Percentiles rank a stretch among this genome's conserved stretches.
Conservation (phyloP, 352 stramenopile species). For the Globisporangium alternatum region DNA sequence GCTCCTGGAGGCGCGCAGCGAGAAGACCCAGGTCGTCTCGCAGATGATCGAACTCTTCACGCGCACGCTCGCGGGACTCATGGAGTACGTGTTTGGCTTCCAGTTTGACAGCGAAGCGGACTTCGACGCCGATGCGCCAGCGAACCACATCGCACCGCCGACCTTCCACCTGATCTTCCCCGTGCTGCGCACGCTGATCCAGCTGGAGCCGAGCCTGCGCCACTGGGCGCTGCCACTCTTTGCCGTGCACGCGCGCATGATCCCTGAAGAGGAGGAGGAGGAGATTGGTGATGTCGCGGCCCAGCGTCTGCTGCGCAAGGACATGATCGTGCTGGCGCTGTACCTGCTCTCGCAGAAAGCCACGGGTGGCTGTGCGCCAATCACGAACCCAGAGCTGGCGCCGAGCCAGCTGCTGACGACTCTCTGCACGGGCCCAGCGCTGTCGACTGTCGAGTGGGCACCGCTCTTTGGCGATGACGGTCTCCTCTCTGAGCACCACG, state of each 20-base stretch:
- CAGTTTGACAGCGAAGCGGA: constrained; percentile 78
- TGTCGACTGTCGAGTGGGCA: constrained; percentile 61
- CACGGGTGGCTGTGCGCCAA: constrained; percentile 42
- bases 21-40: constrained; percentile 33
- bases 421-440: constrained; percentile 49
- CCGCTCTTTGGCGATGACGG: constrained; percentile 69
- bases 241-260: constrained; percentile 80
- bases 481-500: constrained; percentile 55
- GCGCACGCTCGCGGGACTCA: constrained; percentile 53
- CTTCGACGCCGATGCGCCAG: constrained; percentile 61
- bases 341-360: constrained; percentile 59
- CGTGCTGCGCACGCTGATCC: constrained; percentile 56
- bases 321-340: constrained; percentile 75
- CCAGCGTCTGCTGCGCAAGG: constrained; percentile 65
- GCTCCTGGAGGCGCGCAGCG: constrained; percentile 35
- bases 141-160: constrained; percentile 64
- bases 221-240: constrained; percentile 75
- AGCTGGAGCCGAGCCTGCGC: constrained; percentile 44
- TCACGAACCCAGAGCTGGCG: constrained; percentile 60
- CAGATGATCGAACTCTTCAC: constrained; percentile 52
- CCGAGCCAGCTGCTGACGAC: constrained; percentile 55
- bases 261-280: constrained; percentile 84
- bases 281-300: constrained; percentile 80
- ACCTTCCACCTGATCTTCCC: constrained; percentile 82
- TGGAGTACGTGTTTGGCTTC: constrained; percentile 82